Conservation (phyloP, 768 basidiomycete genomes). For the Tulasnella sp. region DNA sequence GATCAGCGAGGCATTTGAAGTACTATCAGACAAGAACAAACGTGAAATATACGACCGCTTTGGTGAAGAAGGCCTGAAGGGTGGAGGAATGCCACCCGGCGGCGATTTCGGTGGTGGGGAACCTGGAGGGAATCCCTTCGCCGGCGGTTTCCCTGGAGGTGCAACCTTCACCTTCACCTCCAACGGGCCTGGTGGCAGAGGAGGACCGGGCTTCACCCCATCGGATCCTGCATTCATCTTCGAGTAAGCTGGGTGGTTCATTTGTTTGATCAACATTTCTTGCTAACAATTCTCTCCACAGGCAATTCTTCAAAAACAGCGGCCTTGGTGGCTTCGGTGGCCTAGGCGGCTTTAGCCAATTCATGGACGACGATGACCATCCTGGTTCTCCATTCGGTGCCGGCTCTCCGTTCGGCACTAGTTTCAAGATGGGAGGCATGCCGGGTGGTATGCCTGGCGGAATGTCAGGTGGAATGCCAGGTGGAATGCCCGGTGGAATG, state of each 20-base stretch:
- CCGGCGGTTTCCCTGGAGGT: slow-evolving; percentile 39
- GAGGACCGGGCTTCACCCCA: slow-evolving; percentile 60
- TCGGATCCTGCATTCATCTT: slow-evolving; percentile 85
- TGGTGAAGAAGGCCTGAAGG: slow-evolving; percentile 92
- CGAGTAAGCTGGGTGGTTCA: slow-evolving; percentile 53
- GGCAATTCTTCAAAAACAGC: slow-evolving; percentile 57
- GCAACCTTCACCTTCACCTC: slow-evolving; percentile 57
- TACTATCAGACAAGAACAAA: slow-evolving; percentile 82
- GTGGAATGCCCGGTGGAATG: slow-evolving; percentile 39
- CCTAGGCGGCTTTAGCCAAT: slow-evolving; percentile 18
- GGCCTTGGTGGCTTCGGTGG: slow-evolving; percentile 33
- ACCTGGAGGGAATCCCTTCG: slow-evolving; percentile 47
- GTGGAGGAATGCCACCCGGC: slow-evolving; percentile 49
- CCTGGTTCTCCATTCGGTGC: slow-evolving; percentile 47
- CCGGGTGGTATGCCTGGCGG: slow-evolving; percentile 38
- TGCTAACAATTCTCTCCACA: slow-evolving; percentile 36
- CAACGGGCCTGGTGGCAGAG: slow-evolving; percentile 46
- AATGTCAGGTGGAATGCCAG: slow-evolving; percentile 46
- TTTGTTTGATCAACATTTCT: background rate
- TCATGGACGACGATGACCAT: slow-evolving; percentile 40
- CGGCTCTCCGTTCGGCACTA: slow-evolving; percentile 35
- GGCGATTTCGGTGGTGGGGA: slow-evolving; percentile 36
- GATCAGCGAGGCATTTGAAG: slow-evolving; percentile 95
- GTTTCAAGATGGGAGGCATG: slow-evolving; percentile 39
- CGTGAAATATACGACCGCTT: slow-evolving; percentile 86